Evolutionary conservation across 257 asterid genomes (phyloP).

Genomic region (Nicotiana sylvestris): DNA sequence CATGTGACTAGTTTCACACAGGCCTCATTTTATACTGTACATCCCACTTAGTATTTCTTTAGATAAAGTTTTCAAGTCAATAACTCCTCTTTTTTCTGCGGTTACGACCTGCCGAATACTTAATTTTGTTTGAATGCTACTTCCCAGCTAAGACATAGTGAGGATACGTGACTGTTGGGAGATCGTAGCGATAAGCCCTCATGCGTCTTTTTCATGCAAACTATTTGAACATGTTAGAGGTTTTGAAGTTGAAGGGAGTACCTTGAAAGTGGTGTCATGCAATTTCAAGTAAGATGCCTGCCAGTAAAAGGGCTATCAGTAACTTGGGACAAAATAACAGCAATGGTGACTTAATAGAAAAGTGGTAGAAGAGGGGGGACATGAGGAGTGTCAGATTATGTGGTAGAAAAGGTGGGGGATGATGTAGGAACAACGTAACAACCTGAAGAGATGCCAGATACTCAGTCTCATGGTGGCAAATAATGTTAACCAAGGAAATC

Average conservation of each 20-base stretch:
- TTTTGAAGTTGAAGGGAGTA: constrained; percentile 20
- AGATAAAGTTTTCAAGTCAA: too few relatives aligned
- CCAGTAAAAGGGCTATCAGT: constrained; percentile 18
- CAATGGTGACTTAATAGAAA: background rate
- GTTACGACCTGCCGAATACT: too few relatives aligned
- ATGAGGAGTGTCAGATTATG: background rate
- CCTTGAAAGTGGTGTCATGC: constrained; percentile 97
- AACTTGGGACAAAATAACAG: background rate
- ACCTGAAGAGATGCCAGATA: constrained; percentile 88
- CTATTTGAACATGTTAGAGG: background rate
- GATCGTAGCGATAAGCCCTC: background rate
- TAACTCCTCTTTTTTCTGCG: too few relatives aligned
- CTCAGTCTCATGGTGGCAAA: constrained; percentile 87
- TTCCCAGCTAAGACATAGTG: background rate
- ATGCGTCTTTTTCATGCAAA: background rate
- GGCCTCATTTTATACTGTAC: too few relatives aligned
- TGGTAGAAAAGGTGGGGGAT: background rate
- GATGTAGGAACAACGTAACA: constrained; percentile 1
- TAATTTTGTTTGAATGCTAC: too few relatives aligned
- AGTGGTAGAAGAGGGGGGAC: background rate
- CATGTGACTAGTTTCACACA: too few relatives aligned
- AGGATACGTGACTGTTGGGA: background rate
- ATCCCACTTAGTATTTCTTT: too few relatives aligned
- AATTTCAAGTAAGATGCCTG: constrained; percentile 74
- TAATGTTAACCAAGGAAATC: constrained; percentile 54